Evolutionary conservation across 495 filamentous ascomycete genomes (phyloP).

Genomic region (Peziza echinospora): DNA sequence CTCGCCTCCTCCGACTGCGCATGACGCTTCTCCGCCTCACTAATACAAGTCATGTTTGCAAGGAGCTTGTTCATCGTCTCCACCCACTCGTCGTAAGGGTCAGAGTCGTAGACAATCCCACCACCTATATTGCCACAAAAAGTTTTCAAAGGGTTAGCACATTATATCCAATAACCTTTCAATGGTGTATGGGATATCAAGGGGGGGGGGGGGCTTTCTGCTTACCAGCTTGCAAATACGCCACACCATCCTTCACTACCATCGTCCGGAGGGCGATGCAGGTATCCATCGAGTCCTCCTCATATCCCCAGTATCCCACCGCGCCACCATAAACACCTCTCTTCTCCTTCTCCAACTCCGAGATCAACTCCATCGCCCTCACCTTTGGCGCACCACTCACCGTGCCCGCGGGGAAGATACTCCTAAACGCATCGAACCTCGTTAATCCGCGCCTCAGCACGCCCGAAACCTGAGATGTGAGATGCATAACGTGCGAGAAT

Average conservation of each 20-base stretch:
- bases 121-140: slow-evolving; percentile 32
- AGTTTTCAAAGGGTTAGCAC: neutral
- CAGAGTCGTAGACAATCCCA: slow-evolving; percentile 91
- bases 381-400: slow-evolving; percentile 92
- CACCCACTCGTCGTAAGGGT: slow-evolving; percentile 79
- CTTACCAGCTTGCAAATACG: slow-evolving; percentile 70
- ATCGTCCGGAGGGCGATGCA: slow-evolving; percentile 97
- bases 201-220: neutral
- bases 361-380: slow-evolving; percentile 87
- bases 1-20: slow-evolving; percentile 26
- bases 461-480: slow-evolving; percentile 86
- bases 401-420: slow-evolving; percentile 89
- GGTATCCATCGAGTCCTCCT: slow-evolving; percentile 85
- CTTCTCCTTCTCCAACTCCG: slow-evolving; percentile 81
- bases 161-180: no score
- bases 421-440: slow-evolving; percentile 85
- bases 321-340: slow-evolving; percentile 93
- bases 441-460: slow-evolving; percentile 61
- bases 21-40: slow-evolving; percentile 59
- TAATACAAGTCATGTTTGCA: slow-evolving; percentile 72
- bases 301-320: slow-evolving; percentile 75
- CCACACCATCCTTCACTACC: slow-evolving; percentile 74
- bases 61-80: slow-evolving; percentile 96
- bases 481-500: slow-evolving; percentile 91
- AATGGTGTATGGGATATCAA: no score